Evolutionary conservation across 805 yeast species (phyloP).

Genomic region (Starmerella scarabaei): DNA sequence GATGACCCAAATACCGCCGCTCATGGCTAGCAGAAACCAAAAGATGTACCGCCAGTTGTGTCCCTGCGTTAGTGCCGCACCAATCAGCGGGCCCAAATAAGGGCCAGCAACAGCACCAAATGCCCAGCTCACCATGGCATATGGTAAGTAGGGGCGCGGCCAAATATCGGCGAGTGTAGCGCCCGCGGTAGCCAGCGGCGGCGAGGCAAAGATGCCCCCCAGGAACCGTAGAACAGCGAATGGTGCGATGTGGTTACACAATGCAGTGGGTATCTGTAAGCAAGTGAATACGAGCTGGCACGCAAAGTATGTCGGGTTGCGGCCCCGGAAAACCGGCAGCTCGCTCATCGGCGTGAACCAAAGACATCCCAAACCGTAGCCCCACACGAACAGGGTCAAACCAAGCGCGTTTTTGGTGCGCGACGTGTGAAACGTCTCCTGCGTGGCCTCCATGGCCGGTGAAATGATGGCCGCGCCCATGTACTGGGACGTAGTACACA

Average conservation of each 20-base stretch:
- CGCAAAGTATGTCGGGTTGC: conserved; percentile 36
- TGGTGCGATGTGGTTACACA: conserved; percentile 38
- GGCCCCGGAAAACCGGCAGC: conserved; percentile 32
- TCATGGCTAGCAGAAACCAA: conserved; percentile 35
- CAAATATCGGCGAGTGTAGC: conserved; percentile 43
- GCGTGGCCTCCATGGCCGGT: conserved; percentile 38
- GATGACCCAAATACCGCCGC: conserved; percentile 30
- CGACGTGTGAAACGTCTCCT: conserved; percentile 30
- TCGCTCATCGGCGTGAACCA: conserved; percentile 46
- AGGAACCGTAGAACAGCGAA: conserved; percentile 40
- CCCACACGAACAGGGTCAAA: conserved; percentile 42
- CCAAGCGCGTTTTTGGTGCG: conserved; percentile 38
- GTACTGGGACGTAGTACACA: conserved; percentile 41
- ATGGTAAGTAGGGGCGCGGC: conserved; percentile 32
- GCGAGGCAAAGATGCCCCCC: conserved; percentile 43
- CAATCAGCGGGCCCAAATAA: conserved; percentile 42
- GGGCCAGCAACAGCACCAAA: conserved; percentile 44
- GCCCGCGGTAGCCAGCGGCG: conserved; percentile 46
- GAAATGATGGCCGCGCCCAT: conserved; percentile 49
- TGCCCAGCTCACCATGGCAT: conserved; percentile 41
- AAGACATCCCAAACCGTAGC: conserved; percentile 49
- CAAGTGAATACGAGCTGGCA: conserved; percentile 37
- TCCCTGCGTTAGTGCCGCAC: conserved; percentile 37
- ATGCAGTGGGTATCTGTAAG: conserved; percentile 46
- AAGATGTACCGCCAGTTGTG: conserved; percentile 44